Base-by-base conservation (phyloP, 2,329 filamentous ascomycete species). In the Dissoconium aciculare region DNA sequence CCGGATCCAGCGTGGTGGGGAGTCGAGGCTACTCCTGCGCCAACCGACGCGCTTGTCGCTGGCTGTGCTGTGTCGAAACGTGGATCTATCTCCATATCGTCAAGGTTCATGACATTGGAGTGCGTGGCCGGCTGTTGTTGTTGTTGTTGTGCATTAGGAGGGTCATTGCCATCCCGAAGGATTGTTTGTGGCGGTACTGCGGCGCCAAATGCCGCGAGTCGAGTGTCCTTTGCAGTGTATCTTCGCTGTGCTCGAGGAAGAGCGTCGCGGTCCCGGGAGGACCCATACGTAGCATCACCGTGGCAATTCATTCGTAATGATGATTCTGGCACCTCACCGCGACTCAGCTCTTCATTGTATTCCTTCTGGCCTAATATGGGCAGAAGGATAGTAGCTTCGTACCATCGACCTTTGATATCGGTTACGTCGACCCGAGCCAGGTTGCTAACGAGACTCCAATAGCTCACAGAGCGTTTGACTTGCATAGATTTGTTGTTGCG, bases 391-490 rank as follows among this genome's bases (percentile, higher is more conserved):
- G 56, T 60, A 3, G 64, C 63, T 47, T 73, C 69, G 46, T 73
- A 74, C 69, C 69, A 74, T 6, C 69, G 60, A 5, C 69, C 69
- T 44, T 69, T 70, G 42, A 72, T 51, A 24, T 69, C 63, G 11
- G 57, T 45, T 5, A 70, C 46, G 3, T 56, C 50, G 5, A 64
- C 32, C 10, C 49, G 52, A 1, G 50, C 36, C 16, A 52, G 40
- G 0, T 40, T 11, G 5, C 35, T 31, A 3, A 54, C 44, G 21
- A 66, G 55, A 26, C 58, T 58, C 60, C 61, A 67, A 47, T 56
- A 63, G 31, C 41, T 47, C 2, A 41, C 51, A 27, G 28, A 48
- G 24, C 27, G 45, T 40, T 53, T 53, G 6, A 46, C 37, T 6
- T 53, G 52, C 15, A 61, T 47, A 11, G 64, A 59, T 29, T 48